Conservation (phyloP, 106 monocot species). For the Acorus calamus region DNA sequence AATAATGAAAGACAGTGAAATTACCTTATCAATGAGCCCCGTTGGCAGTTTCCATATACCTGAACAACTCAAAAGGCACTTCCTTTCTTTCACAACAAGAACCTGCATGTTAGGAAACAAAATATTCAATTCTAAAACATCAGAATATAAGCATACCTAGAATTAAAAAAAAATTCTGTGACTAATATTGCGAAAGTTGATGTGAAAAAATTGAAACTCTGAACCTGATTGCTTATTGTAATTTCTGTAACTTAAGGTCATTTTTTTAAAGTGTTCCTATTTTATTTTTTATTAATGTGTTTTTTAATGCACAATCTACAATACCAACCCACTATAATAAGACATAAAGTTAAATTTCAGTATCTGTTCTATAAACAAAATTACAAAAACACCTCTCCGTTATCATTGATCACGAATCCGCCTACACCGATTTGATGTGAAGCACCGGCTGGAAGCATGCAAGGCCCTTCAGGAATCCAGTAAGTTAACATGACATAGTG, state of each 20-base stretch:
- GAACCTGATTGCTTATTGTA: neutral
- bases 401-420: constrained; percentile 75
- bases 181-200: neutral
- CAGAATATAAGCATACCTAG: neutral
- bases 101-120: constrained; percentile 27
- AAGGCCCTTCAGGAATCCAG: constrained; percentile 69
- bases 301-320: too few species aligned
- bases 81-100: constrained; percentile 82
- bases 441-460: constrained; percentile 58
- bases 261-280: too few species aligned
- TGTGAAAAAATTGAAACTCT: neutral
- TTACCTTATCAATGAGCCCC: constrained; percentile 53
- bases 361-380: neutral
- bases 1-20: too few species aligned
- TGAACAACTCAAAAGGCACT: constrained; percentile 60
- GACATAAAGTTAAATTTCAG: too few species aligned
- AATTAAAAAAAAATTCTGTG: neutral
- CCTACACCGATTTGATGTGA: constrained; percentile 79
- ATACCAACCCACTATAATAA: too few species aligned
- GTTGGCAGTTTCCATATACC: constrained; percentile 87
- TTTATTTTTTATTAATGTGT: too few species aligned
- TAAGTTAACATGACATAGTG: constrained; percentile 73
- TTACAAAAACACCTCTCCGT: constrained; percentile 45
- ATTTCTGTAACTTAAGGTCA: too few species aligned
- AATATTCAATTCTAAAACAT: neutral